phyloP scores from a whole-genome alignment of 331 rosid species.

The Phaseolus coccineus region DNA sequence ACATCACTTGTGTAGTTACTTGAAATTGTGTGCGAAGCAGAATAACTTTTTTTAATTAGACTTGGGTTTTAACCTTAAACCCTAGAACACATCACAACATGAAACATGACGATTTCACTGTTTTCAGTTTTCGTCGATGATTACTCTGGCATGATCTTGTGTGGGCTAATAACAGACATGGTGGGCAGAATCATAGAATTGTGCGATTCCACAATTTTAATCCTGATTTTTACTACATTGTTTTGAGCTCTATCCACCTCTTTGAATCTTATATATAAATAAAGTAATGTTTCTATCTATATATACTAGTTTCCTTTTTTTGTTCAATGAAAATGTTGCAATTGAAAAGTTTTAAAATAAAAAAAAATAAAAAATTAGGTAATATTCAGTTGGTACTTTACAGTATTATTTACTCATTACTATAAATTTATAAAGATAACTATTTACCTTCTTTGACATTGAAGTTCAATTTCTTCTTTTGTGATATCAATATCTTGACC shows the following conservation, averaged over 20 bases:
- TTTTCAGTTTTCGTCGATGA: no score
- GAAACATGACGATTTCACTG: no score
- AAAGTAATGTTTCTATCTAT: background rate
- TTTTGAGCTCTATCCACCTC: background rate
- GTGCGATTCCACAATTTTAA: no score
- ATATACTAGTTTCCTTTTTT: background rate
- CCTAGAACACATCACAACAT: no score
- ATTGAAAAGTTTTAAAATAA: background rate
- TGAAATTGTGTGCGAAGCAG: no score
- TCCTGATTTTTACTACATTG: no score
- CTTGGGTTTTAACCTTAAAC: no score
- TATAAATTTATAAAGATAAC: background rate
- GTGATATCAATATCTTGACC: background rate
- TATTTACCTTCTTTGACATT: background rate
- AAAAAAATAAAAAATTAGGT: background rate
- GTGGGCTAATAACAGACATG: no score
- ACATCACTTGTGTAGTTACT: no score
- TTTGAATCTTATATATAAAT: conserved; percentile 20
- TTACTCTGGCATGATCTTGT: no score
- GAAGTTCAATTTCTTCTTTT: conserved; percentile 33
- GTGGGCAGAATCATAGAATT: no score
- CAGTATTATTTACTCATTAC: background rate
- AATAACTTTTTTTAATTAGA: no score
- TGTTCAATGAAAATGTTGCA: conserved; percentile 7
- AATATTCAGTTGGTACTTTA: background rate